Base-by-base conservation (phyloP, 2,329 filamentous ascomycete genomes). In the Paraphoma chrysanthemicola region DNA sequence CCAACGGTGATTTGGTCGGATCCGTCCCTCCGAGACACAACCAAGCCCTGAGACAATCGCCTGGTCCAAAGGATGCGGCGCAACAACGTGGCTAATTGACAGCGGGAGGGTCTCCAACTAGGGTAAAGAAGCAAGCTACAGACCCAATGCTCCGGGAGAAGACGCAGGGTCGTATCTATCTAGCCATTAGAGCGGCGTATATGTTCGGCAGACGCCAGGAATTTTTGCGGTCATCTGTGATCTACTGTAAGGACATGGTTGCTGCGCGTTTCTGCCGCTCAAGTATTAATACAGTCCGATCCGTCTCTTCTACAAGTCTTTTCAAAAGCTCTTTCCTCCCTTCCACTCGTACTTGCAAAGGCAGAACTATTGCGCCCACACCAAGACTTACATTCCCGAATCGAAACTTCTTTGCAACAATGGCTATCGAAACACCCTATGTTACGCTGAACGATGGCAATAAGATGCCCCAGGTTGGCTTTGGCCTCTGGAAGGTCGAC, bases 401-500 rank as follows among this genome's bases (percentile, higher is more conserved):
- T 46, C 57, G 63, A 39, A 59, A 51, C 54, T 55, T 49, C 23
- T 58, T 67, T 54, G 63, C 63, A 56, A 68, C 60, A 56, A 71
- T 71, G 69, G 61, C 62, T 55, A 45, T 68, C 56, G 62, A 67
- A 44, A 63, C 64, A 16, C 74, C 73, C 5, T 65, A 63, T 49
- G 58, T 76, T 50, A 64, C 64, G 43, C 64, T 76, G 38, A 74
- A 73, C 51, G 70, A 76, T 67, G 72, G 72, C 61, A 71, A 70
- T 62, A 72, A 73, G 64, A 73, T 75, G 67, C 72, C 72, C 36
- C 71, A 73, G 56, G 72, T 75, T 41, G 72, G 72, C 28, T 71
- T 74, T 48, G 72, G 72, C 16, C 59, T 74, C 53, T 75, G 72
- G 72, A 75, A 75, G 53, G 67, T 75, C 28, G 67, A 70, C 59